Percentiles rank a stretch among this genome's conserved stretches.
Conservation (phyloP, 257 asterid genomes). For the Salvia splendens region DNA sequence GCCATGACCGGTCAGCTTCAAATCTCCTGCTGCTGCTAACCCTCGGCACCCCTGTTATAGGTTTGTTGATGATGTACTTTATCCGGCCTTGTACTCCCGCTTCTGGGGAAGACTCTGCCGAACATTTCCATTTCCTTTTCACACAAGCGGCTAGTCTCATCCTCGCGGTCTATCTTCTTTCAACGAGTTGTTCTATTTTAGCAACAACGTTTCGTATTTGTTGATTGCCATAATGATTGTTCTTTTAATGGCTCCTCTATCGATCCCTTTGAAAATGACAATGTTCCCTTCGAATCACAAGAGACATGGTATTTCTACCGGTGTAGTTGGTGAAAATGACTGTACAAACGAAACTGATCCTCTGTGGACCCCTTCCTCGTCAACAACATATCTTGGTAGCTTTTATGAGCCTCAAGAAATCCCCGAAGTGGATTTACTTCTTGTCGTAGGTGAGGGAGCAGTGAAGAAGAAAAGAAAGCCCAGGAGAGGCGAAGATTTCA, state of each 20-base stretch:
- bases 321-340: too few relatives aligned
- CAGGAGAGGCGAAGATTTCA: slow-evolving; percentile 72
- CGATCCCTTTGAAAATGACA: slow-evolving; percentile 70
- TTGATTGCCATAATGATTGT: slow-evolving; percentile 52
- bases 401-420: slow-evolving; percentile 38
- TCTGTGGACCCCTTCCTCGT: slow-evolving; percentile 41
- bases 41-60: slow-evolving; percentile 53
- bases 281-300: slow-evolving; percentile 44
- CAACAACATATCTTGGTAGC: slow-evolving; percentile 41
- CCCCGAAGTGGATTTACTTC: slow-evolving; percentile 59
- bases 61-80: slow-evolving; percentile 56
- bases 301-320: too few relatives aligned
- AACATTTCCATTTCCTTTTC: slow-evolving; percentile 55
- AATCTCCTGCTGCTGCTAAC: slow-evolving; percentile 58
- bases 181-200: slow-evolving; percentile 44
- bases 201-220: slow-evolving; percentile 37
- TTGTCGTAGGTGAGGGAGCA: slow-evolving; percentile 67
- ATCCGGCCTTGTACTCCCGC: slow-evolving; percentile 70
- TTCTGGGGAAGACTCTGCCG: slow-evolving; percentile 58
- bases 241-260: slow-evolving; percentile 70
- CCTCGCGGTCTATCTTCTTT: slow-evolving; percentile 61
- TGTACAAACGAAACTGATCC: slow-evolving; percentile 39
- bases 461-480: slow-evolving; percentile 57
- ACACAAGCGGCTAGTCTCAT: slow-evolving; percentile 59
- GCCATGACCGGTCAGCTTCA: slow-evolving; percentile 55